Base-by-base conservation (phyloP, 331 rosid genomes). In the Arachis monticola region DNA sequence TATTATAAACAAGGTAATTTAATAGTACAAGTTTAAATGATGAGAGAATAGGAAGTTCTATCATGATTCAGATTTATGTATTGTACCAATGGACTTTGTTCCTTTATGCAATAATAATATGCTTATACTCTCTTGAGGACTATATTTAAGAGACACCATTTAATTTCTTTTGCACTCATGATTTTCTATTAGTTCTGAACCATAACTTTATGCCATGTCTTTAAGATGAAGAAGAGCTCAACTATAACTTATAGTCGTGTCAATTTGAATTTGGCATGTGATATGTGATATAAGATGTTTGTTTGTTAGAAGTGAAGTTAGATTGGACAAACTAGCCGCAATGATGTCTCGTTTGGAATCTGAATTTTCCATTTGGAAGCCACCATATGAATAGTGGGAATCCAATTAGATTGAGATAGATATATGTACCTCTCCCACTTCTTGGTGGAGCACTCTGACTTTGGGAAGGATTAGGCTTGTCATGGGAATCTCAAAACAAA, bases 351-450 rank as follows among this genome's bases (percentile, higher is more conserved):
- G 22, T 64, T 10, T 61, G 70, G 61, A 8, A 63, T 14, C 41
- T 51, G 60, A 77, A 31, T 12, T 65, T 38, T 47, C 51, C 55
- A 57, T 3, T 69, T 72, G 83, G 68, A 57, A 55, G 14, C 38
- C 82, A 55, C 73, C 30, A 53, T 44, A 7, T 10, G 4, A 42
- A 9, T 30, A 8, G 38, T 10, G 55, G 70, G 64, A 2, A 58
- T 27, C 30, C 30, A 27, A 27, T 27, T 1, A 1, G 30, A 27
- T 27, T 27, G 30, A 27, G 30, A 27, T 27, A 27, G 30, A 27
- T 2, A 22, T n/a, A 5, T n/a, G 47, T 0, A 13, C 58, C 57
- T 31, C 35, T 41, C 50, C 48, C 48, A 11, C 5, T 44, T 45
- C 59, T 67, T 0, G 8, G 44, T 71, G 31, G 3, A 3, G 60